These are phyloP conservation scores for Leccinum aurantiacum DNA, from an alignment of 768 basidiomycete genomes.

Conservation along the genomic window DNA sequence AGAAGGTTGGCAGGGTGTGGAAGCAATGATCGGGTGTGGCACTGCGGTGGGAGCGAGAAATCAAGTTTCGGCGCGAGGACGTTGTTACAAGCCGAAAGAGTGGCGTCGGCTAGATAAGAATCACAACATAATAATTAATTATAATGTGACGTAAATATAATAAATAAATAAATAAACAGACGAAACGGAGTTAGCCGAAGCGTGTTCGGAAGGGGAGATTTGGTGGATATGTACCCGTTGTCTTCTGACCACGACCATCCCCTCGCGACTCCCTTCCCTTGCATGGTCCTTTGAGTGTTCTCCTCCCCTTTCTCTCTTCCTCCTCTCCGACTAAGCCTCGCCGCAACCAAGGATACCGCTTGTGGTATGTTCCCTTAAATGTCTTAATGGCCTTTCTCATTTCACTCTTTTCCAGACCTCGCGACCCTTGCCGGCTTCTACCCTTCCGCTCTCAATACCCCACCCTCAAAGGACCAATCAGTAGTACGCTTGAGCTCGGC, in stretches of 20 bases:
- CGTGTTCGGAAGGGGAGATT: conserved; percentile 18
- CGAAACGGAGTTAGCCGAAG: conserved; percentile 30
- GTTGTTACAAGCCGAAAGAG: conserved; percentile 11
- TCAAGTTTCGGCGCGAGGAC: conserved; percentile 6
- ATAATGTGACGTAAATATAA: neutral
- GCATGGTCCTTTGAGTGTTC: conserved; percentile 38
- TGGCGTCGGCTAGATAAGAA: conserved; percentile 33
- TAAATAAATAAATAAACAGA: conserved; percentile 14
- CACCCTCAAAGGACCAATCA: conserved; percentile 39
- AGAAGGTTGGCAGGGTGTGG: neutral
- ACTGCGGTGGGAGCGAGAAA: conserved; percentile 9
- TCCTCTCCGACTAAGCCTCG: conserved; percentile 42
- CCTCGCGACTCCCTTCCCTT: conserved; percentile 24
- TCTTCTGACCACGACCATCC: conserved; percentile 32
- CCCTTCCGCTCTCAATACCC: conserved; percentile 44
- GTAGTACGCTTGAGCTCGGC: conserved; percentile 69
- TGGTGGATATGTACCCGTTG: conserved; percentile 31
- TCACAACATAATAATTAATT: neutral
- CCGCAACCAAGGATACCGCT: conserved; percentile 54
- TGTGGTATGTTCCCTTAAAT: conserved; percentile 37
- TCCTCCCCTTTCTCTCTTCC: conserved; percentile 28
- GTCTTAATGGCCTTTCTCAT: neutral
- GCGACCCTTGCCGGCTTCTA: conserved; percentile 92
- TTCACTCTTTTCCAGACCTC: conserved; percentile 54
- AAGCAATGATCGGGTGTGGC: conserved; percentile 22